Evolutionary conservation across 257 asterid genomes (phyloP).

Genomic region (Jacaranda copaia): DNA sequence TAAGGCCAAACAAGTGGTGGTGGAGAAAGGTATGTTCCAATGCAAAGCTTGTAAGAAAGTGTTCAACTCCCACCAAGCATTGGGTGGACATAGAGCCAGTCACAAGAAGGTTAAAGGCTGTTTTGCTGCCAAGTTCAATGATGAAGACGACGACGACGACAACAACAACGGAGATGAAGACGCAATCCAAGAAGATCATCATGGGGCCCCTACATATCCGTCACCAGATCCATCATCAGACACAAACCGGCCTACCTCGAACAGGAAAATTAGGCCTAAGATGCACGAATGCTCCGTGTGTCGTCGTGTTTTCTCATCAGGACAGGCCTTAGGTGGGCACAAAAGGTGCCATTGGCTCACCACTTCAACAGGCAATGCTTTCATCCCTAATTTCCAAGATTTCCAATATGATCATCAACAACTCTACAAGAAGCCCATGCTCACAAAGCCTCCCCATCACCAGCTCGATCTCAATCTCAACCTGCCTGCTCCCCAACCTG

Average conservation of each 20-base stretch:
- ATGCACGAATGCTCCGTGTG: slow-evolving; percentile 84
- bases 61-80: slow-evolving; percentile 89
- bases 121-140: slow-evolving; percentile 59
- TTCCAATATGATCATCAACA: slow-evolving; percentile 54
- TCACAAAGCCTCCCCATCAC: slow-evolving; percentile 28
- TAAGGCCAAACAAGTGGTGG: slow-evolving; percentile 52
- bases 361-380: slow-evolving; percentile 52
- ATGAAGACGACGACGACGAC: slow-evolving; percentile 12
- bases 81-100: slow-evolving; percentile 96
- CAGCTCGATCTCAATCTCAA: slow-evolving; percentile 63
- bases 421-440: slow-evolving; percentile 53
- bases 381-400: slow-evolving; percentile 58
- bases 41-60: slow-evolving; percentile 84
- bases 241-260: background rate
- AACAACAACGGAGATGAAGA: slow-evolving; percentile 45
- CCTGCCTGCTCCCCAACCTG: slow-evolving; percentile 40
- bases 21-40: slow-evolving; percentile 62
- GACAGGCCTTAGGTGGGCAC: slow-evolving; percentile 91
- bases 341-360: slow-evolving; percentile 88
- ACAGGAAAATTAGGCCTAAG: slow-evolving; percentile 45
- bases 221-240: no score
- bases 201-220: no score
- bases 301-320: slow-evolving; percentile 72
- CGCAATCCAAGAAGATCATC: slow-evolving; percentile 34
- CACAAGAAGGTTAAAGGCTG: slow-evolving; percentile 96